These are phyloP conservation scores for Aspergillus unguis DNA, from an alignment of 2,329 filamentous ascomycete genomes.

Conservation along the genomic window DNA sequence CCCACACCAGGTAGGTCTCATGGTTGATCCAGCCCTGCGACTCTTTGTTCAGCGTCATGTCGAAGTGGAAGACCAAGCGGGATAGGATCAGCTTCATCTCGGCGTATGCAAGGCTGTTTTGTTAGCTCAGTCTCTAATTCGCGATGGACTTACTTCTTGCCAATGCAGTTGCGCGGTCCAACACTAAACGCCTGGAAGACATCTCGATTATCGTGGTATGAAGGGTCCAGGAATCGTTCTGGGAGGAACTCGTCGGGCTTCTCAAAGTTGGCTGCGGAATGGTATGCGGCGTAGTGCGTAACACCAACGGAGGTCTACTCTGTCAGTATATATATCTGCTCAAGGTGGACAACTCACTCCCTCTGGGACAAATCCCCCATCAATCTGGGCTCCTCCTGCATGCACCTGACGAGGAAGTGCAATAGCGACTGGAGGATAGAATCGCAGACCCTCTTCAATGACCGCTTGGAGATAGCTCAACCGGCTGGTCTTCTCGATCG, in stretches of 20 bases:
- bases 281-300: slow-evolving; percentile 5
- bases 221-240: slow-evolving; percentile 10
- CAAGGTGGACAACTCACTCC: background rate
- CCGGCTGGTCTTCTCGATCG: slow-evolving; percentile 26
- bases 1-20: slow-evolving; percentile 25
- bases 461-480: slow-evolving; percentile 39
- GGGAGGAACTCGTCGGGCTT: slow-evolving; percentile 13
- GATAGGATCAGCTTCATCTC: slow-evolving; percentile 14
- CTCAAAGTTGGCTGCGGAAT: slow-evolving; percentile 10
- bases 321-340: too few relatives aligned
- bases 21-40: slow-evolving; percentile 23
- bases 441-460: slow-evolving; percentile 41
- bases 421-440: slow-evolving; percentile 43
- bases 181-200: slow-evolving; percentile 12
- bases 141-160: slow-evolving; percentile 8
- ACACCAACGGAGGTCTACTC: background rate
- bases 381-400: slow-evolving; percentile 24
- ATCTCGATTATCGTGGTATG: slow-evolving; percentile 4
- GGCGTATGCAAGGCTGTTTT: slow-evolving; percentile 9
- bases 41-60: slow-evolving; percentile 16
- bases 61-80: slow-evolving; percentile 19
- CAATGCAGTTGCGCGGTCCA: slow-evolving; percentile 13
- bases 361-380: background rate
- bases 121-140: too few relatives aligned
- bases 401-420: slow-evolving; percentile 35